phyloP scores from a whole-genome alignment of 1,284 basidiomycete genomes.

The Trichosporon coremiiforme region DNA sequence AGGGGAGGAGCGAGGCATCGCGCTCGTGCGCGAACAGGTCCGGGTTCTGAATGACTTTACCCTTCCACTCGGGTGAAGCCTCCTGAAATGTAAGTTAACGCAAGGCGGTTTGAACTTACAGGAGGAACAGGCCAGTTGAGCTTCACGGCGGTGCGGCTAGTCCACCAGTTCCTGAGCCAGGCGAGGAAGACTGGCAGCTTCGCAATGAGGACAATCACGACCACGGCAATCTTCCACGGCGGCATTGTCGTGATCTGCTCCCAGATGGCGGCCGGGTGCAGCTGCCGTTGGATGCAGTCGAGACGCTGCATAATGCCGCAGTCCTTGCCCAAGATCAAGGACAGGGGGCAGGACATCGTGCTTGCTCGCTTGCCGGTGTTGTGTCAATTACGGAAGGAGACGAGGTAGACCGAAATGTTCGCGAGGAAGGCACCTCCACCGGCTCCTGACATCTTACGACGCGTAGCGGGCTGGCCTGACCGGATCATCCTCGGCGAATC shows the following conservation, averaged over 20 bases:
- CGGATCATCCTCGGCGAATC: slow-evolving; percentile 17
- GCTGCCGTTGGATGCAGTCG: neutral
- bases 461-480: neutral
- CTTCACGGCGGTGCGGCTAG: slow-evolving; percentile 62
- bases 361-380: neutral
- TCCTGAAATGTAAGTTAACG: slow-evolving; percentile 29
- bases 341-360: neutral
- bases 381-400: neutral
- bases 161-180: slow-evolving; percentile 27
- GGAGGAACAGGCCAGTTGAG: slow-evolving; percentile 65
- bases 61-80: slow-evolving; percentile 38
- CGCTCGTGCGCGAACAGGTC: slow-evolving; percentile 40
- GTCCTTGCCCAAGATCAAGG: neutral
- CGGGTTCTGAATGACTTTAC: slow-evolving; percentile 36
- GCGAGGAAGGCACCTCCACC: slow-evolving; percentile 15
- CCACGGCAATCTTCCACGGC: slow-evolving; percentile 33
- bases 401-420: neutral
- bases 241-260: neutral
- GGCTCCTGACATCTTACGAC: slow-evolving; percentile 1
- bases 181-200: slow-evolving; percentile 24
- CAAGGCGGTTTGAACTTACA: slow-evolving; percentile 56
- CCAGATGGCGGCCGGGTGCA: neutral
- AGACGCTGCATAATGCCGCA: neutral
- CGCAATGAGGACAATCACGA: slow-evolving; percentile 28
- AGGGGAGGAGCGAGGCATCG: slow-evolving; percentile 39